Evolutionary conservation across 306 rosid genomes (phyloP).

Genomic region (Notholithocarpus densiflorus): DNA sequence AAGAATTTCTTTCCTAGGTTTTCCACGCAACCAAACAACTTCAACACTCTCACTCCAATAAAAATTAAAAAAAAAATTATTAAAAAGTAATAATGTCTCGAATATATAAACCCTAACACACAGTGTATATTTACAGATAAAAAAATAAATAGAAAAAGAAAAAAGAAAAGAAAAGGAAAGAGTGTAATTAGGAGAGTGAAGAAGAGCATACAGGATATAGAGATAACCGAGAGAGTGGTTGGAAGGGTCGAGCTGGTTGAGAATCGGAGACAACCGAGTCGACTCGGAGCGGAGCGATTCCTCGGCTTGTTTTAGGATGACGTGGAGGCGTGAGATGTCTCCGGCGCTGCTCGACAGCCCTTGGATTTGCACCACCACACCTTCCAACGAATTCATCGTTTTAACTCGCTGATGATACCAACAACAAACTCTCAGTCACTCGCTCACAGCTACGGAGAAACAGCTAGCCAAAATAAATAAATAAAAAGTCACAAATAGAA

Average conservation of each 20-base stretch:
- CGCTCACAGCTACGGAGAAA: background rate
- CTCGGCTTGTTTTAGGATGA: slow-evolving; percentile 56
- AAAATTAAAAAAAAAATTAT: too few relatives aligned
- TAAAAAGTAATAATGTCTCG: background rate
- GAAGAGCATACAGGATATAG: slow-evolving; percentile 52
- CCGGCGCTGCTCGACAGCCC: slow-evolving; percentile 55
- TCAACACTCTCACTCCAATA: too few relatives aligned
- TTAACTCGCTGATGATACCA: background rate
- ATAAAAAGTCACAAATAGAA: too few relatives aligned
- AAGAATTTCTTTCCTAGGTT: too few relatives aligned
- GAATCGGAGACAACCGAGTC: slow-evolving; percentile 46
- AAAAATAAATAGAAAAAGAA: background rate
- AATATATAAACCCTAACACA: slow-evolving; percentile 4
- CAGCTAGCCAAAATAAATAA: background rate
- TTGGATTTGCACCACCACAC: slow-evolving; percentile 58
- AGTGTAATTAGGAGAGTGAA: background rate
- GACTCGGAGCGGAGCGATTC: slow-evolving; percentile 57
- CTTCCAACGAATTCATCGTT: slow-evolving; percentile 39
- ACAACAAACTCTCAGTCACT: background rate
- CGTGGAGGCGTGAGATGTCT: slow-evolving; percentile 61
- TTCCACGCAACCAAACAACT: background rate
- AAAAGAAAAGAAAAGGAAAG: background rate
- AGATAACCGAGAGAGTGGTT: slow-evolving; percentile 73
- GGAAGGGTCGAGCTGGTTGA: slow-evolving; percentile 66
- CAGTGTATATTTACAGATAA: slow-evolving; percentile 5